Conservation (phyloP, 2,329 filamentous ascomycete species). For the Fusarium subtropicale region DNA sequence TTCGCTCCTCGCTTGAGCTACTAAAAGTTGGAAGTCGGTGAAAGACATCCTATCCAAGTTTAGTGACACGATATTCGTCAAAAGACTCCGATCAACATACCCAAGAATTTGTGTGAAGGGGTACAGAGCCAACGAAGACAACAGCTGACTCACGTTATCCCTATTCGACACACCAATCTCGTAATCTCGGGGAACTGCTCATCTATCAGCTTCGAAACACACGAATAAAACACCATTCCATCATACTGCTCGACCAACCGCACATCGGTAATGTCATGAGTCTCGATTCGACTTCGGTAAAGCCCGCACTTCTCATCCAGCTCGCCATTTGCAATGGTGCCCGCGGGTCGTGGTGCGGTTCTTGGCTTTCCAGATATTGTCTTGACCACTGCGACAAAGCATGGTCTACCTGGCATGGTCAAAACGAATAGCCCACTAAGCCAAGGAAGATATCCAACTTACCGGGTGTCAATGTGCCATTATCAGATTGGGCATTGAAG, state of each 20-base stretch:
- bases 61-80: conserved; percentile 5
- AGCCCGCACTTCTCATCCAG: conserved; percentile 71
- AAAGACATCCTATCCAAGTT: conserved; percentile 62
- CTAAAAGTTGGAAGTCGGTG: conserved; percentile 67
- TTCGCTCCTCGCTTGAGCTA: conserved; percentile 66
- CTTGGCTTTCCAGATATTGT: conserved; percentile 70
- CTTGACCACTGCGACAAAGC: conserved; percentile 76
- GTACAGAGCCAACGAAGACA: conserved; percentile 67
- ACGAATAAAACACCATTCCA: background rate
- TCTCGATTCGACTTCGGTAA: conserved; percentile 73
- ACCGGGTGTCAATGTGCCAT: conserved; percentile 77
- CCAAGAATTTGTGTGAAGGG: conserved; percentile 64
- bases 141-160: conserved; percentile 65
- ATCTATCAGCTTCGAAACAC: conserved; percentile 8
- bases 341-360: conserved; percentile 74
- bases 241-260: conserved; percentile 74
- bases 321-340: conserved; percentile 69
- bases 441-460: conserved; percentile 39
- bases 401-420: conserved; percentile 60
- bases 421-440: conserved; percentile 12
- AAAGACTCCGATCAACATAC: conserved; percentile 51
- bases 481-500: conserved; percentile 86
- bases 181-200: conserved; percentile 61
- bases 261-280: conserved; percentile 77
- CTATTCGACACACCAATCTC: conserved; percentile 66